phyloP scores from a whole-genome alignment of 129 eudicot species.

The Lactuca saligna region DNA sequence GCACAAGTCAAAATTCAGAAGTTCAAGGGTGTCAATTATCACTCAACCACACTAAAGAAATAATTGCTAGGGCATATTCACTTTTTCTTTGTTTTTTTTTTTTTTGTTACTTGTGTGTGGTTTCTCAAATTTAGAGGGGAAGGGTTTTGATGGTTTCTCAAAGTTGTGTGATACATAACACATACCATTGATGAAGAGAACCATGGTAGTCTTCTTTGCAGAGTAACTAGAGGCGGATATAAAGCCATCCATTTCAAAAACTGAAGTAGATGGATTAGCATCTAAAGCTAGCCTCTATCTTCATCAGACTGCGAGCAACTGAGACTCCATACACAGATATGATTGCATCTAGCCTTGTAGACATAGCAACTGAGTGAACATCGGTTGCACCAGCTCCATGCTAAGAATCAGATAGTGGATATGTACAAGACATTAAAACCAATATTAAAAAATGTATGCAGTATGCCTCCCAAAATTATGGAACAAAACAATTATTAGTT shows the following conservation, averaged over 20 bases:
- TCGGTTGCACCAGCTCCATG: slow-evolving; percentile 91
- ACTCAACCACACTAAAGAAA: slow-evolving; percentile 12
- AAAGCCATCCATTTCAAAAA: slow-evolving; percentile 80
- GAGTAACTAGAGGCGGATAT: slow-evolving; percentile 77
- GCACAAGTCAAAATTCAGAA: background rate
- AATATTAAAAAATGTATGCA: background rate
- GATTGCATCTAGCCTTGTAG: slow-evolving; percentile 89
- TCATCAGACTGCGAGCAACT: slow-evolving; percentile 72
- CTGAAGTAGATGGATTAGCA: slow-evolving; percentile 61
- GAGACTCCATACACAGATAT: slow-evolving; percentile 89
- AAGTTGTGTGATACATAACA: background rate
- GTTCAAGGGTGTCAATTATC: slow-evolving; percentile 15
- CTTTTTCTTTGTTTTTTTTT: background rate
- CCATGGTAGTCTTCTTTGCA: slow-evolving; percentile 93
- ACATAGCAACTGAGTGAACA: slow-evolving; percentile 68
- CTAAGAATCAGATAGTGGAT: slow-evolving; percentile 29
- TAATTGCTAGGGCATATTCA: background rate
- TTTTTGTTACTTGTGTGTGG: slow-evolving; percentile 3
- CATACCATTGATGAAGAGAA: slow-evolving; percentile 91
- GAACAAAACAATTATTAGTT: too few relatives aligned
- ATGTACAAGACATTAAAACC: slow-evolving; percentile 7
- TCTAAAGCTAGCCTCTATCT: slow-evolving; percentile 60
- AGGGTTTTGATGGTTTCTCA: too few relatives aligned
- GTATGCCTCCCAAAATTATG: background rate
- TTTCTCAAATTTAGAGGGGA: background rate